Base-by-base conservation (phyloP, 1,284 basidiomycete species). In the Marasmius tenuissimus region DNA sequence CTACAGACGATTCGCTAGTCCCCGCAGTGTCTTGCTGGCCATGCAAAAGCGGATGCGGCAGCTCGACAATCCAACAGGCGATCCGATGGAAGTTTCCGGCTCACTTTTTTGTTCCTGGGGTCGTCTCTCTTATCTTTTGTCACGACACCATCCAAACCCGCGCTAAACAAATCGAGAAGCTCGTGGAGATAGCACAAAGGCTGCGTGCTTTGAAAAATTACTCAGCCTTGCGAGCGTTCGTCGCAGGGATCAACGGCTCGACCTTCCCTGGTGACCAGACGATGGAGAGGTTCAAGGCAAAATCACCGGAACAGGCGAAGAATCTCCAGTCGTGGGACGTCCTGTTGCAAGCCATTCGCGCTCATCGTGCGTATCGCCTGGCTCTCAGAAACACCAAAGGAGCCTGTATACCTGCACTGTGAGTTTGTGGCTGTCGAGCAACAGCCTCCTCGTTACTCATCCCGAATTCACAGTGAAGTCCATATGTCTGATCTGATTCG, bases 21-120 rank as follows among this genome's bases (percentile, higher is more conserved):
- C 91, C 12, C 83, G 91, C 47, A 87, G 81, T 61, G 75, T 93
- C 14, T 77, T 93, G n/a, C 78, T 93, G 54, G 88, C 91, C 4
- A 92, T 93, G 89, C 91, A 93, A 72, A 90, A 91, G 69, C 86
- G 90, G 51, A 88, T 93, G 83, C 84, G 89, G 38, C 84, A 89
- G 64, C 77, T 93, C 11, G 89, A 91, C 69, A 82, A 83, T 63
- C 82, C 87, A 33, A 81, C 81, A n/a, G 84, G 85, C 6, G 91
- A 93, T 75, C 87, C 88, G 0, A 49, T 34, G 45, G 18, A 39
- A 18, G 47, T 22, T 57, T 48, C 51, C n/a, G 54, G 54, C 39
- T 33, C 40, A 49, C 49, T 55, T 18, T 42, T 59, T 66, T 61
- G 63, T 60, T 61, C 50, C 20, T 63, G 89, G 87, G 92, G 89